Evolutionary conservation across 371 early-diverging fungal species (phyloP).

Genomic region (Mortierella sp.): DNA sequence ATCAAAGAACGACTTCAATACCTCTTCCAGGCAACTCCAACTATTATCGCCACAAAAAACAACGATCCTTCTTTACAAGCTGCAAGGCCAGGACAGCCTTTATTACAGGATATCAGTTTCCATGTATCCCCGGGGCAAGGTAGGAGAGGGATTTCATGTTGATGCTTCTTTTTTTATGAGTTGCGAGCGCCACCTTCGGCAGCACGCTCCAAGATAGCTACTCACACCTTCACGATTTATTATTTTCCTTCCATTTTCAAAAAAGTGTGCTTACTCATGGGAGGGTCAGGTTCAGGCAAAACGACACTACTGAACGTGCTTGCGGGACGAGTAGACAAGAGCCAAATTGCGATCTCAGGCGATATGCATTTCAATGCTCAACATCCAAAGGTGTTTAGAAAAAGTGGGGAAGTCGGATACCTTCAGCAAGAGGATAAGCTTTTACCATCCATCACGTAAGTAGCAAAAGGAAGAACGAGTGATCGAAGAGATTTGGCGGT

Average conservation of each 20-base stretch:
- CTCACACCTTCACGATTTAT: background rate
- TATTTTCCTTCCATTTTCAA: background rate
- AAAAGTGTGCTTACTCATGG: conserved; percentile 38
- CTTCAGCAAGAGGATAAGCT: conserved; percentile 37
- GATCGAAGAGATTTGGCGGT: background rate
- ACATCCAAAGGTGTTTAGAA: conserved; percentile 12
- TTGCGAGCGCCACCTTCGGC: too few species aligned
- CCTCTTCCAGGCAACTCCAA: background rate
- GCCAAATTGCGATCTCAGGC: conserved; percentile 13
- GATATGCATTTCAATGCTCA: conserved; percentile 16
- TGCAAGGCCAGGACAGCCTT: background rate
- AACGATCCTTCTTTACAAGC: background rate
- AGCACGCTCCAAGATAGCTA: too few species aligned
- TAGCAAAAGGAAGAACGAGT: background rate
- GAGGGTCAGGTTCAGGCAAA: conserved; percentile 34
- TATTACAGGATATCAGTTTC: conserved; percentile 1
- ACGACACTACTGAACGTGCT: conserved; percentile 30
- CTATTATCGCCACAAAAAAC: background rate
- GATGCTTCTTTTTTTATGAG: background rate
- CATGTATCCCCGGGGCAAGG: conserved; percentile 8
- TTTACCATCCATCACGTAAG: conserved; percentile 27
- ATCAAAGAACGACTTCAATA: background rate
- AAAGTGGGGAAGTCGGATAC: conserved; percentile 21
- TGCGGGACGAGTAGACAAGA: conserved; percentile 18
- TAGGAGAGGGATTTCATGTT: background rate